Conservation (phyloP, 352 stramenopile genomes). For the Globisporangium nunn region DNA sequence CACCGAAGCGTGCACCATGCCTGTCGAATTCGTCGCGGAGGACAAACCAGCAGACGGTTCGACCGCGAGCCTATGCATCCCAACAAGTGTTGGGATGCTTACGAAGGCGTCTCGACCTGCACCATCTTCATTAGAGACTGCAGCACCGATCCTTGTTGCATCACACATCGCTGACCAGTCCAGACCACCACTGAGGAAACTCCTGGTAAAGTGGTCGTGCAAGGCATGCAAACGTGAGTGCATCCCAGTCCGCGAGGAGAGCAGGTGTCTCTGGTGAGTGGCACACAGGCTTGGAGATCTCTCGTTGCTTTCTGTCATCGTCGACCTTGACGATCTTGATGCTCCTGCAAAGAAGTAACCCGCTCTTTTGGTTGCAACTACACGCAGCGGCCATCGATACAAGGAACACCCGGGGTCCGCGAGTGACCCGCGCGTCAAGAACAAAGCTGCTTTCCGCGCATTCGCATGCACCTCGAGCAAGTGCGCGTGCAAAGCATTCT, state of each 20-base stretch:
- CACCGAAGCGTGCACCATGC: neutral
- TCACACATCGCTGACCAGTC: neutral
- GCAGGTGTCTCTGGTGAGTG: conserved; percentile 60
- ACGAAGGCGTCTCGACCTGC: neutral
- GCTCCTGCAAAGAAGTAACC: neutral
- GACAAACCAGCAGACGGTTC: no score
- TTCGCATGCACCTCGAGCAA: conserved; percentile 56
- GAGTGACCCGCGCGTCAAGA: conserved; percentile 31
- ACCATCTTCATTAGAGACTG: neutral
- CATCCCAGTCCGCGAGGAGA: conserved; percentile 72
- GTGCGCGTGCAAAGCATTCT: conserved; percentile 53
- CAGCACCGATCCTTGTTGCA: neutral
- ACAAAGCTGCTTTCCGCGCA: conserved; percentile 20
- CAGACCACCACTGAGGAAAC: conserved; percentile 18
- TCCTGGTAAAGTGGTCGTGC: conserved; percentile 62
- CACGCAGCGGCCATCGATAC: conserved; percentile 52
- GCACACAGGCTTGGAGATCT: neutral
- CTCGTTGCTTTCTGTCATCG: no score
- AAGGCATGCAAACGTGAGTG: conserved; percentile 54
- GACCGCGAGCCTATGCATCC: no score
- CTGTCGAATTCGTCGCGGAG: neutral
- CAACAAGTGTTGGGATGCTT: neutral
- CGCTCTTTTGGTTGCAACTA: neutral
- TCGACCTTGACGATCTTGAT: no score
- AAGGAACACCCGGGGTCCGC: conserved; percentile 53